These are phyloP conservation scores for Magnaporthales sp. DNA, from an alignment of 2,329 filamentous ascomycete genomes.

Conservation along the genomic window DNA sequence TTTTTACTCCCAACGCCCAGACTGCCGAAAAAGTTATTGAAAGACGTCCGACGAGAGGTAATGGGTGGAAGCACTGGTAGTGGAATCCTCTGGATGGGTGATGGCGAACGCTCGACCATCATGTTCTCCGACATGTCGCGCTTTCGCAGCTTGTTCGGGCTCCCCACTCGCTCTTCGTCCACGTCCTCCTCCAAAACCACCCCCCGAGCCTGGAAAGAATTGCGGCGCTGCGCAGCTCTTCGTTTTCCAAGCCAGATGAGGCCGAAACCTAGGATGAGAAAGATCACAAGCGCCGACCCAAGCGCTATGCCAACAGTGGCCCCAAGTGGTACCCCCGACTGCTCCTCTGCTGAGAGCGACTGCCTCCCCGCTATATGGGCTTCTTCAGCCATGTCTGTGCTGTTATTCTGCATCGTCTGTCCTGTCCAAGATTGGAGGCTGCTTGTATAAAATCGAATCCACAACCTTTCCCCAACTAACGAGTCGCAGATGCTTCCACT, in stretches of 20 bases:
- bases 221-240: conserved; percentile 12
- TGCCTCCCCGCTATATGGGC: neutral
- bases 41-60: conserved; percentile 9
- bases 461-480: neutral
- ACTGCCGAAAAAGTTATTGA: conserved; percentile 1
- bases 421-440: neutral
- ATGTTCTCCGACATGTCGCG: conserved; percentile 8
- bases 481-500: neutral
- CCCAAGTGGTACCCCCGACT: conserved; percentile 18
- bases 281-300: conserved; percentile 36
- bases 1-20: neutral
- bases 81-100: conserved; percentile 10
- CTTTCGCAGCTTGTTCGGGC: conserved; percentile 15
- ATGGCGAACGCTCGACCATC: neutral
- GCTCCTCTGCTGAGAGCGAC: neutral
- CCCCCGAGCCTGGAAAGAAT: neutral
- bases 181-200: neutral
- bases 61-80: conserved; percentile 15
- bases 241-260: conserved; percentile 29
- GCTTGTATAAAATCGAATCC: neutral
- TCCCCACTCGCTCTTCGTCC: neutral
- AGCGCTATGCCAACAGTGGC: conserved; percentile 35
- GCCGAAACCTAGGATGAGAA: conserved; percentile 31
- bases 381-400: neutral
- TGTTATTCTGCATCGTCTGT: neutral